These are phyloP conservation scores for Beauveria medogensis DNA, from an alignment of 2,329 filamentous ascomycete species.

Conservation along the genomic window DNA sequence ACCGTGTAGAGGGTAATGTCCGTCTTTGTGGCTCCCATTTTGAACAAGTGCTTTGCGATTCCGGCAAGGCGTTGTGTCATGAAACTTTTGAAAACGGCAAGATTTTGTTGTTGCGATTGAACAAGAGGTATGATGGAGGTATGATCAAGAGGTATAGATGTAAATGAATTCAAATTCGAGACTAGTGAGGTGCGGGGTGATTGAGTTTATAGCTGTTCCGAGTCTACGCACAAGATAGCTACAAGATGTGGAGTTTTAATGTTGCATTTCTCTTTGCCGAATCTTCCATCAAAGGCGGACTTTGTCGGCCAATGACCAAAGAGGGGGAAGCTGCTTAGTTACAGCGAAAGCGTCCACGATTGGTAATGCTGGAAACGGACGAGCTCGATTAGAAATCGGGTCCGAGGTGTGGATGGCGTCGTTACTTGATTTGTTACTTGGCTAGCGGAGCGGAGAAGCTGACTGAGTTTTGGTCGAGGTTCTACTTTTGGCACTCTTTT, in stretches of 20 bases:
- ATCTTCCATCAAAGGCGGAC: background rate
- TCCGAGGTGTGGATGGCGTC: conserved; percentile 1
- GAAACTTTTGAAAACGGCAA: background rate
- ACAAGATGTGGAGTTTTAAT: background rate
- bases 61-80: conserved; percentile 21
- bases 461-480: background rate
- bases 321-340: background rate
- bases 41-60: conserved; percentile 20
- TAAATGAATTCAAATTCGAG: background rate
- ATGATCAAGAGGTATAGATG: background rate
- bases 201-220: background rate
- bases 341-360: background rate
- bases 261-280: background rate
- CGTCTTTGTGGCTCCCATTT: conserved; percentile 30
- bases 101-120: background rate
- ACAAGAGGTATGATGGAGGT: background rate
- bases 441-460: background rate
- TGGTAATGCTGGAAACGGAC: conserved; percentile 3
- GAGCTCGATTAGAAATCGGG: conserved; percentile 8
- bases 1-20: conserved; percentile 76
- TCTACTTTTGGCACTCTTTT: no score
- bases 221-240: no score
- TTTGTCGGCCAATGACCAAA: background rate
- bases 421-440: background rate
- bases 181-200: background rate